Base-by-base conservation (phyloP, 2,329 filamentous ascomycete species). In the Simplicillium aogashimaense region DNA sequence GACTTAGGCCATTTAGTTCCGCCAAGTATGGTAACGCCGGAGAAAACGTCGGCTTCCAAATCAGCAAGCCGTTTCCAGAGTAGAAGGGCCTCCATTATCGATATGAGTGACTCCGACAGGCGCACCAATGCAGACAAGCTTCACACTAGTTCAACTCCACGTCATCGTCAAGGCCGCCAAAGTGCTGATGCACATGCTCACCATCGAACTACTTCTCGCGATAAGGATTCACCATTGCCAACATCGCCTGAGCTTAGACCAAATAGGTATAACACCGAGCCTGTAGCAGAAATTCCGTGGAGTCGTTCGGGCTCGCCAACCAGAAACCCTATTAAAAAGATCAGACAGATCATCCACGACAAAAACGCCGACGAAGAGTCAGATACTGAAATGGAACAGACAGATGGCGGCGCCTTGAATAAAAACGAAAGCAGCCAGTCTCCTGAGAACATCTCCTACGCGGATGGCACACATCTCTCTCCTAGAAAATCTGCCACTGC, bases 221-320 rank as follows among this genome's bases (percentile, higher is more conserved):
- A 68, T 25, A 58, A 63, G 45, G 70, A 65, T 41, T 64, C 61
- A 1, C 70, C 70, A 13, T 55, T 61, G 12, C 67, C 70, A 9
- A 58, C 69, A 25, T 79, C 76, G 0, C 76, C 76, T 4, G 69
- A 70, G 17, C 52, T 69, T n/a, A 69, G 63, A 29, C 54, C 64
- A 4, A 50, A 64, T 50, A 59, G 63, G 2, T 66, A 73, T 28
- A 70, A 81, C 38, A 76, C 77, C 4, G 71, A 70, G 11, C 74
- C 81, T 44, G 72, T 73, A 16, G 69, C 75, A 47, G 79, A 83
- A 42, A 56, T 83, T 8, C 84, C 82, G 3, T 67, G 67, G 7
- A 86, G 80, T 50, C 73, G 82, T 17, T 69, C 74, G 2, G 65
- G 67, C 3, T 86, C 83, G 9, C 81, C 82, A 28, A 63, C 66